These are phyloP conservation scores for Corylus heterophylla DNA, from an alignment of 306 rosid genomes.

Conservation along the genomic window DNA sequence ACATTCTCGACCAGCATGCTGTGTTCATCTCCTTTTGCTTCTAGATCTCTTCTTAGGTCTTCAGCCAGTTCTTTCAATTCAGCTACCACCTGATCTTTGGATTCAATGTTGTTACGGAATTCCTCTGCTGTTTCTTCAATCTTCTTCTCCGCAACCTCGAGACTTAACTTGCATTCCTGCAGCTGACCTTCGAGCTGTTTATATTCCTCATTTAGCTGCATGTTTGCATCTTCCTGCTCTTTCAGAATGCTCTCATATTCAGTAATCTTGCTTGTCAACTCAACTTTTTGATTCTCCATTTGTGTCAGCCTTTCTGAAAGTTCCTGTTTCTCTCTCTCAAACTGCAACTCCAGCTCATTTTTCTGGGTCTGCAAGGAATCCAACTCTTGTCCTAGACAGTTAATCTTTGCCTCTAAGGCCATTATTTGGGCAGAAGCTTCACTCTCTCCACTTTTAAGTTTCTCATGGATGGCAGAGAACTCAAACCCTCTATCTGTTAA, in stretches of 20 bases:
- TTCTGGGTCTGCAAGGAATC: constrained; percentile 54
- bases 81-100: constrained; percentile 56
- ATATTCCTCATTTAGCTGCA: constrained; percentile 57
- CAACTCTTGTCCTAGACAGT: constrained; percentile 54
- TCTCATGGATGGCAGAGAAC: constrained; percentile 50
- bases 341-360: constrained; percentile 52
- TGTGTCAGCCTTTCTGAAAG: constrained; percentile 41
- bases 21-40: constrained; percentile 68
- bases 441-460: constrained; percentile 41
- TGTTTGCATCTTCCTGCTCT: constrained; percentile 56
- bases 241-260: constrained; percentile 49
- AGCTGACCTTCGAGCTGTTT: constrained; percentile 48
- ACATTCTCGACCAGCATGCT: constrained; percentile 52
- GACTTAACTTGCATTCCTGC: constrained; percentile 53
- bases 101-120: constrained; percentile 38
- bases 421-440: constrained; percentile 53
- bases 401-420: constrained; percentile 48
- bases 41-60: constrained; percentile 73
- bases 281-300: constrained; percentile 57
- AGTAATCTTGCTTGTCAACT: constrained; percentile 38
- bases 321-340: constrained; percentile 49
- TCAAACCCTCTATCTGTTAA: constrained; percentile 50
- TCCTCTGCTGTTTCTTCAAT: constrained; percentile 50
- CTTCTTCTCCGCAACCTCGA: constrained; percentile 58
- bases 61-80: constrained; percentile 65